Evolutionary conservation across 768 basidiomycete species (phyloP).

Genomic region (Leucocoprinus birnbaumii): DNA sequence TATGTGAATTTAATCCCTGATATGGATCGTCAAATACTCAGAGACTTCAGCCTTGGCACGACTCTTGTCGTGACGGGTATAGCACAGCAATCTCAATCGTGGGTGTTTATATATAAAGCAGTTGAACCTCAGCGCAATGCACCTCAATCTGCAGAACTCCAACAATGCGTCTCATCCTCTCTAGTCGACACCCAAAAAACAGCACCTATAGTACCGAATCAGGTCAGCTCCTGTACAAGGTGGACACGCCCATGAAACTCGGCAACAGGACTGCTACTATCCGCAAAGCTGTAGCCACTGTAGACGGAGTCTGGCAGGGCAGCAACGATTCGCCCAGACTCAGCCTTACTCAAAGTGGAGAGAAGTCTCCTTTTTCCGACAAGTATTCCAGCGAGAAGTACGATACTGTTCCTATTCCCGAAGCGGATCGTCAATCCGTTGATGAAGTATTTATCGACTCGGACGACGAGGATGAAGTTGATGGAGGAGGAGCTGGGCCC

Average conservation of each 20-base stretch:
- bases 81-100: no score
- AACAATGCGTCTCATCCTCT: conserved; percentile 20
- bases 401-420: background rate
- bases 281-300: conserved; percentile 10
- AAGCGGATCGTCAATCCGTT: background rate
- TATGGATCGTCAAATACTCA: no score
- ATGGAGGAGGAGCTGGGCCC: background rate
- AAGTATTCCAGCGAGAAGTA: no score
- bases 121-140: no score
- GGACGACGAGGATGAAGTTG: background rate
- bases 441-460: background rate
- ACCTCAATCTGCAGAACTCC: no score
- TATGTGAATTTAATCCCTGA: no score
- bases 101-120: no score
- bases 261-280: conserved; percentile 12
- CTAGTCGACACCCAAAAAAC: conserved; percentile 18
- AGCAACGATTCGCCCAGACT: background rate
- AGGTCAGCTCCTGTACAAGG: conserved; percentile 20
- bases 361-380: no score
- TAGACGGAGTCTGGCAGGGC: background rate
- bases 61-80: no score
- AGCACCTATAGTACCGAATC: conserved; percentile 16
- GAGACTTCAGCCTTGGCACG: no score
- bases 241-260: conserved; percentile 8
- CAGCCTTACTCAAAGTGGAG: no score